Conservation (phyloP, 73 alveolate species). For the Paramecium pentaurelia region DNA sequence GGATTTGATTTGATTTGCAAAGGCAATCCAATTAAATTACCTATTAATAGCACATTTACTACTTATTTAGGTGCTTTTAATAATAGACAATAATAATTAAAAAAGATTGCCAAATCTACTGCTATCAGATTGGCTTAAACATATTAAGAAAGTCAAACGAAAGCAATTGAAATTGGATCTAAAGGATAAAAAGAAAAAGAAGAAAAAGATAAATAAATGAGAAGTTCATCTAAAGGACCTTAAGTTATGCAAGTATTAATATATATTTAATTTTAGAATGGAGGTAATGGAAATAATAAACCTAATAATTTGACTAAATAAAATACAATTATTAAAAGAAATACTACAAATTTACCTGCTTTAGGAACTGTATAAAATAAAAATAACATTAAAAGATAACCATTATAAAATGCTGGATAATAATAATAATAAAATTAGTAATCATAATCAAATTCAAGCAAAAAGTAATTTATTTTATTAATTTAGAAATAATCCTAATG, state of each 20-base stretch:
- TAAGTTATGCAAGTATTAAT: not conserved
- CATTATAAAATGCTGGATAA: not conserved
- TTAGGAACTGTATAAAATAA: not conserved
- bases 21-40: slow-evolving; percentile 87
- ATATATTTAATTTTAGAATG: not conserved
- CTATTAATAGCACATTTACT: slow-evolving; percentile 84
- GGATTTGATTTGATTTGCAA: slow-evolving; percentile 99
- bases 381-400: not conserved
- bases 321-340: not conserved
- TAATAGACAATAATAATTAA: slow-evolving; percentile 91
- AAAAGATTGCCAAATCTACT: slow-evolving; percentile 94
- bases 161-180: slow-evolving; percentile 29
- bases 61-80: slow-evolving; percentile 94
- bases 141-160: not conserved
- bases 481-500: not conserved
- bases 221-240: slow-evolving; percentile 52
- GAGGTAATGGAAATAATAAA: not conserved
- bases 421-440: not conserved
- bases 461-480: not conserved
- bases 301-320: not conserved
- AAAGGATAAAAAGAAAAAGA: not conserved
- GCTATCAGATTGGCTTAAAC: slow-evolving; percentile 91
- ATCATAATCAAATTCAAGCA: not conserved
- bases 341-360: slow-evolving; percentile 13
- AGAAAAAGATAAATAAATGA: slow-evolving; percentile 34